These are phyloP conservation scores for Rhodotorula sp. DNA, from an alignment of 1,284 basidiomycete genomes.

Conservation along the genomic window DNA sequence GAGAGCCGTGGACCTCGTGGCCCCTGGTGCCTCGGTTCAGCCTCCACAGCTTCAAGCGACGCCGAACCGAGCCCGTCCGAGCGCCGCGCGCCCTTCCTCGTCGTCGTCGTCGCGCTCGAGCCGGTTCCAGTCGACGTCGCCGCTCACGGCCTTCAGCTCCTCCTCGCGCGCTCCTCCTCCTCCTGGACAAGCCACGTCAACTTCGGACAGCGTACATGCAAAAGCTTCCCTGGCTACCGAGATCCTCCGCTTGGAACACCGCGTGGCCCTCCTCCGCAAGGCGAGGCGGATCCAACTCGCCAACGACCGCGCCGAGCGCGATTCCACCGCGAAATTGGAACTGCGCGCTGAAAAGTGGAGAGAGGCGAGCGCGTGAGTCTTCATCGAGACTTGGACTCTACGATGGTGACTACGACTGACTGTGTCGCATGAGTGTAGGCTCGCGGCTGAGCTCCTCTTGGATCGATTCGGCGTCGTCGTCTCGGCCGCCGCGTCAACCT, in stretches of 20 bases:
- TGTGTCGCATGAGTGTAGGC: no score
- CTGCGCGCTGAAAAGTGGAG: neutral
- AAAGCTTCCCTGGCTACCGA: neutral
- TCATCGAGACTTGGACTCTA: neutral
- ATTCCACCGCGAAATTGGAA: neutral
- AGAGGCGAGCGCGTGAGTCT: neutral
- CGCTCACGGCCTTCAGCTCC: neutral
- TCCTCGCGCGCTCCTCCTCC: neutral
- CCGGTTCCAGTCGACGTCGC: neutral
- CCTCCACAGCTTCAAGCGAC: no score
- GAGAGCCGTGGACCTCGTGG: no score
- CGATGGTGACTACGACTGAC: no score
- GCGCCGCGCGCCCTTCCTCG: no score
- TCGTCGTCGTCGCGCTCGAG: no score
- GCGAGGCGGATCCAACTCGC: neutral
- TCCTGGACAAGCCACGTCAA: neutral
- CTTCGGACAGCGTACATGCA: neutral
- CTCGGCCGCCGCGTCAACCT: neutral
- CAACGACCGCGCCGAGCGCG: neutral
- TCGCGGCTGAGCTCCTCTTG: neutral
- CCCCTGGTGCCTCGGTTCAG: no score
- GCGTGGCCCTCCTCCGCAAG: neutral
- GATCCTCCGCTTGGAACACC: neutral
- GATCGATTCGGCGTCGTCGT: neutral
- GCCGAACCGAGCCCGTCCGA: no score